phyloP scores from a whole-genome alignment of 106 monocot genomes.

The Allium cepa region DNA sequence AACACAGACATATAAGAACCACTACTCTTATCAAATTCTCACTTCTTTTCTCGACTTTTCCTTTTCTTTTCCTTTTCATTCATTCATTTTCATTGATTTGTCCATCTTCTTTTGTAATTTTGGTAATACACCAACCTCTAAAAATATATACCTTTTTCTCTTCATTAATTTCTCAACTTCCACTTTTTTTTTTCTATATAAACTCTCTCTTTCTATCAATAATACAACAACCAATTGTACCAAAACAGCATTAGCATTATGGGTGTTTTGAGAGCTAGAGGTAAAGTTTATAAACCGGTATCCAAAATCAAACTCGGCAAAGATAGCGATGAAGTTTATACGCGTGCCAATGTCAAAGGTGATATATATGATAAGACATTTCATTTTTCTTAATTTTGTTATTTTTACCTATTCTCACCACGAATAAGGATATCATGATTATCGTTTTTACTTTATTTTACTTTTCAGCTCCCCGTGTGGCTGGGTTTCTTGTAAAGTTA shows the following conservation, averaged over 20 bases:
- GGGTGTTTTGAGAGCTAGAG: constrained; percentile 51
- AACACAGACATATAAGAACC: too few relatives aligned
- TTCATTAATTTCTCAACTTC: constrained; percentile 3
- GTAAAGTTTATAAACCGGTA: constrained; percentile 70
- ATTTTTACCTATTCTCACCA: neutral
- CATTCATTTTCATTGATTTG: constrained; percentile 9
- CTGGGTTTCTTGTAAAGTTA: constrained; percentile 74
- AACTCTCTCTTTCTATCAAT: neutral
- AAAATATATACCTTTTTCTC: neutral
- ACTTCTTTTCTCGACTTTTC: neutral
- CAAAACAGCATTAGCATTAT: constrained; percentile 6
- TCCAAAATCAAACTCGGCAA: constrained; percentile 56
- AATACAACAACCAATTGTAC: too few relatives aligned
- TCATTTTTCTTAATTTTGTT: neutral
- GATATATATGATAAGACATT: neutral
- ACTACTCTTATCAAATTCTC: too few relatives aligned
- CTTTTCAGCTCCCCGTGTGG: constrained; percentile 64
- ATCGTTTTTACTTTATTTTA: neutral
- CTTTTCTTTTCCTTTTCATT: neutral
- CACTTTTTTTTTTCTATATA: constrained; percentile 15
- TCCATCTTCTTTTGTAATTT: neutral
- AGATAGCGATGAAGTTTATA: constrained; percentile 54
- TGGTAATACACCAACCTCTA: neutral
- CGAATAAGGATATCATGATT: neutral
- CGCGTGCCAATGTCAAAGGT: constrained; percentile 81